These are phyloP conservation scores for Coemansia sp. DNA, from an alignment of 192 early-diverging fungal species.

Conservation along the genomic window DNA sequence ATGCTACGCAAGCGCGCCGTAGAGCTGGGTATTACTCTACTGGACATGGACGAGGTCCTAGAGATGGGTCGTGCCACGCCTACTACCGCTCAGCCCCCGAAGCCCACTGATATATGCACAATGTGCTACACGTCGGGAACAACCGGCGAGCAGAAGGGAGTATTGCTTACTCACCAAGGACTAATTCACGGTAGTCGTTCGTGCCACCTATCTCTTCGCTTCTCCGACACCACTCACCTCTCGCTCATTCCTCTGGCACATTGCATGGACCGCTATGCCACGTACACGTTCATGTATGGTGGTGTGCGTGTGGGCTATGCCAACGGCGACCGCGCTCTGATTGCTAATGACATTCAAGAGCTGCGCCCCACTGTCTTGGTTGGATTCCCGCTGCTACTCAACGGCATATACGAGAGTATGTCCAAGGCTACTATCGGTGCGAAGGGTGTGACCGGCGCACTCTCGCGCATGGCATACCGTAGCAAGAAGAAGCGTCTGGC, in stretches of 20 bases:
- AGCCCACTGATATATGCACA: conserved; percentile 64
- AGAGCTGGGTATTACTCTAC: conserved; percentile 62
- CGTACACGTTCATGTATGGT: conserved; percentile 50
- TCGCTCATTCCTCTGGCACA: conserved; percentile 80
- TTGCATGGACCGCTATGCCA: conserved; percentile 70
- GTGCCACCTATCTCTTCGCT: background rate
- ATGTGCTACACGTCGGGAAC: conserved; percentile 81
- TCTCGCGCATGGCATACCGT: conserved; percentile 59
- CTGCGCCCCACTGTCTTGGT: conserved; percentile 78
- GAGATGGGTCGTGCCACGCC: conserved; percentile 60
- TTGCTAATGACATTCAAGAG: conserved; percentile 76
- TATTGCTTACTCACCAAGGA: conserved; percentile 66
- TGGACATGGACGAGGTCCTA: conserved; percentile 63
- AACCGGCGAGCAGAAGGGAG: conserved; percentile 68
- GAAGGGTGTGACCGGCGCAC: conserved; percentile 36
- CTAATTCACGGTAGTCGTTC: conserved; percentile 15
- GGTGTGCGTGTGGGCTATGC: conserved; percentile 77
- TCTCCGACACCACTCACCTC: conserved; percentile 28
- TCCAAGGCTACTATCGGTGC: conserved; percentile 56
- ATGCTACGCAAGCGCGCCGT: conserved; percentile 61
- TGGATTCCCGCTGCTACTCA: conserved; percentile 75
- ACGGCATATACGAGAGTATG: conserved; percentile 78
- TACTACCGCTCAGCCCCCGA: conserved; percentile 57
- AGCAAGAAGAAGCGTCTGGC: conserved; percentile 63
- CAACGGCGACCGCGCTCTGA: conserved; percentile 66